Evolutionary conservation across 495 filamentous ascomycete species (phyloP).

Genomic region (Hyaloscypha variabilis): DNA sequence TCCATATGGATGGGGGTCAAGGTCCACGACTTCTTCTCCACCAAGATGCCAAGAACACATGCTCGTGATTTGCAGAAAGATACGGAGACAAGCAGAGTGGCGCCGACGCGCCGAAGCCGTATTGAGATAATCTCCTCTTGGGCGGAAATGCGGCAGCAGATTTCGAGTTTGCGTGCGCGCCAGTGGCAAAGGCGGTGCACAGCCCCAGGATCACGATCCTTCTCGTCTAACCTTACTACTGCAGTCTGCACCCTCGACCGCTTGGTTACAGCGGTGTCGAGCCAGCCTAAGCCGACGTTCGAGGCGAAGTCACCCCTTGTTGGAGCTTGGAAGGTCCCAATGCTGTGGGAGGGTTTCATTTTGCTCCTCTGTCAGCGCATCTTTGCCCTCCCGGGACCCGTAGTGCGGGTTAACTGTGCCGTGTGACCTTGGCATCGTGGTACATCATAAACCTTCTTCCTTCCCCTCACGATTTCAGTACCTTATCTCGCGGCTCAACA

Average conservation of each 20-base stretch:
- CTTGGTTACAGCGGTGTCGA: background rate
- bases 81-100: background rate
- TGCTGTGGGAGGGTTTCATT: background rate
- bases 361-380: background rate
- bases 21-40: background rate
- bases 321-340: background rate
- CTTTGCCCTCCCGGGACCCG: background rate
- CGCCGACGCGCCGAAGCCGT: background rate
- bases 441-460: background rate
- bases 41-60: background rate
- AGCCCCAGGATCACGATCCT: slow-evolving; percentile 22
- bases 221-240: too few relatives aligned
- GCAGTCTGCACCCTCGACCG: too few relatives aligned
- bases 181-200: slow-evolving; percentile 6
- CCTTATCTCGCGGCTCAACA: background rate
- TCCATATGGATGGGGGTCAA: background rate
- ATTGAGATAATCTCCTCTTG: background rate
- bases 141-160: background rate
- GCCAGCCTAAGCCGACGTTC: slow-evolving; percentile 1
- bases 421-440: background rate
- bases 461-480: background rate
- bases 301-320: slow-evolving; percentile 13
- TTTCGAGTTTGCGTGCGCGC: background rate
- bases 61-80: background rate
- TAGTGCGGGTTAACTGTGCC: background rate